Evolutionary conservation across 192 early-diverging fungal genomes (phyloP), one percentile per base, ranked within the genome.

Genomic region (Dissophora globulifera): DNA sequence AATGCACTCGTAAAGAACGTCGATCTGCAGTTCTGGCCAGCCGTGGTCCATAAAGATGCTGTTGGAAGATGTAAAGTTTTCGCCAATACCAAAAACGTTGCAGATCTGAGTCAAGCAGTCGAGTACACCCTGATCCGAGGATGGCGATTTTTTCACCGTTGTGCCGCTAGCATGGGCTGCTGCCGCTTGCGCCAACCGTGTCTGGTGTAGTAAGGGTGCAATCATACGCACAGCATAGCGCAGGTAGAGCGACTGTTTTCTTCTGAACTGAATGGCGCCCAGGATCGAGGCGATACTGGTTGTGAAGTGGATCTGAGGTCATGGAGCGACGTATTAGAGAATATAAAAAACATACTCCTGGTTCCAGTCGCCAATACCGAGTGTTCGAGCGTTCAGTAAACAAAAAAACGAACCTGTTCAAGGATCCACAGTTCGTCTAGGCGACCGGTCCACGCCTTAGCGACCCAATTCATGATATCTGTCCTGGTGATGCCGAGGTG

Each of bases 1-100:
- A 50, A 93, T 88, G 40, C 89, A 90, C 78, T 94, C 90, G 46
- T 89, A 87, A 19, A 94, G 58, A 12, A 91, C 83, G 68, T 90
- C 89, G 43, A 94, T 90, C 67, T 93, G 93, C 29, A 95, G 65
- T 29, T 85, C 83, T 26, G 92, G 88, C 93, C 93, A 94, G 3
- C 93, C 93, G 20, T 78, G 67, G 25, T 78, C 76, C 76, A 78
- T 69, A 23, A 64, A 78, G 4, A 69, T 20, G 17, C 45, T 58
- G 10, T 41, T 62, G 19, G 26, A 52, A 3, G 65, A 78, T 47
- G 52, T 45, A 30, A 69, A 79, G 17, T 76, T 57, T 6, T 69
- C 80, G 32, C 88, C 89, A 31, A 93, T 76, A 12, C 92, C 93
- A 68, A 88, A 89, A 1, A 89, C 84, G 26, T 89, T 86, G 59